Conservation (phyloP, 2,329 filamentous ascomycete genomes). For the Scedosporium minutisporum region DNA sequence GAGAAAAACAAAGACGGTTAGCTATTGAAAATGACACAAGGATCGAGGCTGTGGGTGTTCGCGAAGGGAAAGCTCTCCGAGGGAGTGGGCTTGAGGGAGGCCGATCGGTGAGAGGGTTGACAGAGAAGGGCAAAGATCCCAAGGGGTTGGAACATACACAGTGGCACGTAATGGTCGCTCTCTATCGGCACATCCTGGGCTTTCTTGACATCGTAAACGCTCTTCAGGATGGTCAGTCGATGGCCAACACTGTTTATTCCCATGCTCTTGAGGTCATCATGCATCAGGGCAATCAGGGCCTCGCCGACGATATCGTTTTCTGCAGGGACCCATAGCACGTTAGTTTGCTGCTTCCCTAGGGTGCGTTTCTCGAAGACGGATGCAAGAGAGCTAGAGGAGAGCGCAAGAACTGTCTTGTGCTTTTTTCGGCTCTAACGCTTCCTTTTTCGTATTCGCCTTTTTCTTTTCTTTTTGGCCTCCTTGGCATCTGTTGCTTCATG, state of each 20-base stretch:
- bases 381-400: not conserved
- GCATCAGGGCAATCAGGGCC: constrained; percentile 75
- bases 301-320: constrained; percentile 94
- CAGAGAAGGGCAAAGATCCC: not conserved
- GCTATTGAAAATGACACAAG: not conserved
- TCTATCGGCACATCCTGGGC: constrained; percentile 87
- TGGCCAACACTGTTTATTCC: constrained; percentile 88
- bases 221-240: constrained; percentile 87
- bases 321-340: constrained; percentile 22
- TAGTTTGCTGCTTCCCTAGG: not conserved
- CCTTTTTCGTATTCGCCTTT: not conserved
- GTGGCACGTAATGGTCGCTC: constrained; percentile 83
- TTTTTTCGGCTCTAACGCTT: not conserved
- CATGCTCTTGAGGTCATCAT: constrained; percentile 93
- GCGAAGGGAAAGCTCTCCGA: too few species aligned
- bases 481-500: not conserved
- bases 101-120: not conserved
- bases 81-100: not conserved
- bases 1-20: constrained; percentile 11
- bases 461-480: not conserved
- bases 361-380: not conserved
- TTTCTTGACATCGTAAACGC: constrained; percentile 91
- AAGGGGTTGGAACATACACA: constrained; percentile 53
- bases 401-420: not conserved
- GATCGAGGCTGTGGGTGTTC: not conserved